Base-by-base conservation (phyloP, 139 green algal species). In the Closterium sp. region DNA sequence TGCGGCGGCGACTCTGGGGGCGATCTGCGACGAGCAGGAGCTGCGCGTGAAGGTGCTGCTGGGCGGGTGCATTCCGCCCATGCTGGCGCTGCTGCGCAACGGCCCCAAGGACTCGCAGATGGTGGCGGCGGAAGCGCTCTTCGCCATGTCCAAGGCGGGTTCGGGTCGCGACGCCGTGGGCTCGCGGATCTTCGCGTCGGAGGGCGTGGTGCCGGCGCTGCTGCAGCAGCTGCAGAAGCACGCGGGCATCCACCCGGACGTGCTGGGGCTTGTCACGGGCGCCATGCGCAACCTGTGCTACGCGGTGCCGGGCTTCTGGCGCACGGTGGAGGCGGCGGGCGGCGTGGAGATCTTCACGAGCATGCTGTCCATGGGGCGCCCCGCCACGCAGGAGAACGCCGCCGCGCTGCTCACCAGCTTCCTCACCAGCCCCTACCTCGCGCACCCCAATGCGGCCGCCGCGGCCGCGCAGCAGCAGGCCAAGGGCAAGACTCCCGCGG, bases 171-270 rank as follows among this genome's bases (percentile, higher is more conserved):
- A 92, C 25, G n/a, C 34, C 28, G 89, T 92, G 55, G 89, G 89
- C n/a, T 83, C 83, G 86, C 90, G 87, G 81, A 92, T 92, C 87
- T 92, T 92, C 83, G 84, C 89, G 21, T 90, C 89, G 34, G 89
- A 92, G 86, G 89, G 89, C 30, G 89, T 92, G 81, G 89, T 92
- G 85, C 83, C 89, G 28, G 89, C 89, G 86, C 86, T 92, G 83
- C 83, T 92, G 85, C 84, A 92, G 83, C 89, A 92, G 89, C 84
- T 92, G 85, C 83, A 92, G 89, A 33, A 33, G 55, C 31, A 69
- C 32, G 84, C 33, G 89, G 84, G 36, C 33, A 32, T 89, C 23
- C 25, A 90, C 55, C 76, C 76, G 83, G 84, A 89, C 33, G 84
- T 92, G 31, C 31, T 89, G 33, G 89, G 33, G 81, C 89, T 92